Evolutionary conservation across 352 stramenopile genomes (phyloP), one percentile per base, ranked within the genome.

Genomic region (Globisporangium irregulare): DNA sequence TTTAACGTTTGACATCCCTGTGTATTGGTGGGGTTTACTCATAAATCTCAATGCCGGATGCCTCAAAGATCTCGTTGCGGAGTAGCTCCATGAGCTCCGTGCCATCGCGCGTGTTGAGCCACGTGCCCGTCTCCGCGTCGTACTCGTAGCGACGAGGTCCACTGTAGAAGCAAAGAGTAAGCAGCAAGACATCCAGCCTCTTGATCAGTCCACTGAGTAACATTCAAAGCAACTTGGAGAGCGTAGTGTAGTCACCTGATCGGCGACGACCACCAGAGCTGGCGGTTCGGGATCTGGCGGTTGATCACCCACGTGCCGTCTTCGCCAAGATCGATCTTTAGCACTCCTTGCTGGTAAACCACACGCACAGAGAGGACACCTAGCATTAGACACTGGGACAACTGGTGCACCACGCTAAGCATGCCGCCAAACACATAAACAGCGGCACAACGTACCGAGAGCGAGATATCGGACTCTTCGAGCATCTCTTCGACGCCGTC

Each of bases 271-370:
- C 95, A 99, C 95, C 95, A 98, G 64, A 98, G 94, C 77, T 99
- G 96, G 46, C 89, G 84, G 82, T 99, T 99, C 4, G 97, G 97
- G 46, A 97, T 97, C 76, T 99, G 97, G 71, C 98, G 98, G 80
- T 99, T 99, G 67, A 99, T 87, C 34, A 99, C 97, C 91, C 93
- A 99, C 55, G 94, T 98, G 65, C 97, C 96, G 71, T 97, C 80
- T 27, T 95, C 85, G 51, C 93, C 94, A 27, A 99, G 79, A 54
- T 95, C 88, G 59, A 99, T 92, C 53, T 97, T 98, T 46, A 99
- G 73, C 14, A 99, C 97, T 29, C 97, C 97, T 97, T 98, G 93
- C 92, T 97, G 12, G 20, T 48, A 48, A 61, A 46, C 1, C 12
- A 27, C n/a, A 56, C 4, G 2, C 58, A 32, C 29, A 57, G 38